Base-by-base conservation (phyloP, 169 alveolate genomes). In the Miamiensis avidus region DNA sequence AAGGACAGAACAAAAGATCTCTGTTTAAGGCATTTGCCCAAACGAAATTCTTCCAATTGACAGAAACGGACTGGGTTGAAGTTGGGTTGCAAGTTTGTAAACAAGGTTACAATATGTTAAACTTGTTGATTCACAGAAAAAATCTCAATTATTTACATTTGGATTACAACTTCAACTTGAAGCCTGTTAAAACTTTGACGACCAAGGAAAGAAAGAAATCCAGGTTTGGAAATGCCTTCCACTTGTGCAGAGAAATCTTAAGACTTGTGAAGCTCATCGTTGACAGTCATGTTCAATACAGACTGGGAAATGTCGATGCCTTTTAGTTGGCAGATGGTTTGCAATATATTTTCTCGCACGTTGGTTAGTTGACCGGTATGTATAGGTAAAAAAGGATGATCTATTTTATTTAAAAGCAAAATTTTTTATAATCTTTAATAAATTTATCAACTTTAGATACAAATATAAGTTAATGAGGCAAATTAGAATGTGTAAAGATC, bases 191-290 rank as follows among this genome's bases (percentile, higher is more conserved):
- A 91, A 99, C 99, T 29, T 90, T 99, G 81, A 99, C 99, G 34
- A 99, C 99, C 29, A 99, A 99, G 95, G 99, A 99, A 89, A 95
- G 99, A 82, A 99, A 99, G 98, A 99, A 99, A 91, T 97, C 99
- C 64, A 96, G 99, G 82, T 99, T 99, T 91, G 99, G 99, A 34
- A 99, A 99, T 95, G 99, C 99, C 27, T 99, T 99, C 96, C 99
- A 99, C 93, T 92, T 99, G 83, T 98, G 99, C 89, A 94, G 99
- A 88, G 99, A 99, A 95, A 98, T 99, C 74, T 91, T 99, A 88
- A 95, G 99, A 81, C 89, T 99, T 88, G 98, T 99, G 69, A 99
- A 99, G 93, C 94, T 99, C 49, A 98, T 99, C 28, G 99, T 99
- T 72, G 99, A 99, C 93, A 95, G 99, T 49, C 99, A 99, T 94